Percentiles rank a stretch among this genome's conserved stretches.
Conservation (phyloP, 192 early-diverging fungal species). For the Umbelopsis sp. region DNA sequence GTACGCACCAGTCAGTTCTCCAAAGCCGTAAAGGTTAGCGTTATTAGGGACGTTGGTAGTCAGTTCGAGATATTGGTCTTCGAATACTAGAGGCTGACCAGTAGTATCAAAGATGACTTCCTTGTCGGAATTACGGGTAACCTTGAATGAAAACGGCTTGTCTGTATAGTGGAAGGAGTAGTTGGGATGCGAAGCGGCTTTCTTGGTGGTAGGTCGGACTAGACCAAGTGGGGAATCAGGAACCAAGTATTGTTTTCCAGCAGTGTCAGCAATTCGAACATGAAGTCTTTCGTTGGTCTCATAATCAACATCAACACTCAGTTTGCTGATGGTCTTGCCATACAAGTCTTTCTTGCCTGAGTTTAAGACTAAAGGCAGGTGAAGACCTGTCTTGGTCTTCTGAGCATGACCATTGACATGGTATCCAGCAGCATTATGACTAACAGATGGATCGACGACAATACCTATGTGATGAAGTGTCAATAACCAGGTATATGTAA, state of each 20-base stretch:
- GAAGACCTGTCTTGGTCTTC: constrained; percentile 18
- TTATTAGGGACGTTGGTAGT: constrained; percentile 53
- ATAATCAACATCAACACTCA: constrained; percentile 49
- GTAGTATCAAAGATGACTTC: constrained; percentile 46
- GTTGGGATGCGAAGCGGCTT: constrained; percentile 14
- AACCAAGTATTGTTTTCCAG: constrained; percentile 24
- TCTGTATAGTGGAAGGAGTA: constrained; percentile 26
- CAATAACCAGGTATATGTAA: too few relatives aligned
- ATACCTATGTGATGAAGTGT: not conserved
- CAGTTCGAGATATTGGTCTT: constrained; percentile 69
- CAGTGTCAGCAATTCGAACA: constrained; percentile 37
- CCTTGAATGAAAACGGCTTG: constrained; percentile 46
- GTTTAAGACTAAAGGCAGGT: constrained; percentile 21
- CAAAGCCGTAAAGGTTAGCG: constrained; percentile 71
- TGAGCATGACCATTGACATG: constrained; percentile 15
- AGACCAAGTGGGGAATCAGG: constrained; percentile 30
- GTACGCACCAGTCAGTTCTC: constrained; percentile 59
- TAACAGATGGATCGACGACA: not conserved
- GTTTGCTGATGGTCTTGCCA: constrained; percentile 45
- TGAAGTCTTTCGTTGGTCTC: constrained; percentile 56
- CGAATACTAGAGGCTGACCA: constrained; percentile 53
- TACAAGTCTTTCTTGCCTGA: constrained; percentile 24
- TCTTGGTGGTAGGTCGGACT: constrained; percentile 12
- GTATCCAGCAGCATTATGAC: constrained; percentile 20
- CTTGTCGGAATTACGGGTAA: constrained; percentile 38